phyloP scores from a whole-genome alignment of 495 filamentous ascomycete genomes.

The Lophiostoma macrostomum region DNA sequence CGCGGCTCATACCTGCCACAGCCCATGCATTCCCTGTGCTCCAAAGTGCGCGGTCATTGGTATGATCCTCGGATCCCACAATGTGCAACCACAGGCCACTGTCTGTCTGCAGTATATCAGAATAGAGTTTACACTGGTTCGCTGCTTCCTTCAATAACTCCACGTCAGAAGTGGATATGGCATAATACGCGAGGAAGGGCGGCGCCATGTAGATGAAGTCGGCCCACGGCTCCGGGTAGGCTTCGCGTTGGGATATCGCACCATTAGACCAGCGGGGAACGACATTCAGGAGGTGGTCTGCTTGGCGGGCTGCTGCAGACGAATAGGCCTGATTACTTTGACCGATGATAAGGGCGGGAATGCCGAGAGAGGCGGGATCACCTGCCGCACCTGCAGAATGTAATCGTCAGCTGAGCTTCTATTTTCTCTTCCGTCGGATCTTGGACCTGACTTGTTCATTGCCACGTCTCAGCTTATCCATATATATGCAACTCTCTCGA shows the following conservation, averaged over 20 bases:
- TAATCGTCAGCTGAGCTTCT: too few species aligned
- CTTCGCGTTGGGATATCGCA: constrained; percentile 50
- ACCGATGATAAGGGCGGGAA: constrained; percentile 47
- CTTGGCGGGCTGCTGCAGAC: constrained; percentile 30
- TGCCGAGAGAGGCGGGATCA: constrained; percentile 49
- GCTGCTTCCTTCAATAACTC: constrained; percentile 41
- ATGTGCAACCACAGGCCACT: constrained; percentile 50
- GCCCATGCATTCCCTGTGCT: constrained; percentile 55
- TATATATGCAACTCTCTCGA: too few species aligned
- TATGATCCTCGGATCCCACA: constrained; percentile 45
- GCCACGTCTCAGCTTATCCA: too few species aligned
- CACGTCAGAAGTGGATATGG: constrained; percentile 42
- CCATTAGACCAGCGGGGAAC: constrained; percentile 50
- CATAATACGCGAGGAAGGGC: constrained; percentile 53
- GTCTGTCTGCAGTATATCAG: constrained; percentile 41
- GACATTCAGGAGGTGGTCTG: constrained; percentile 42
- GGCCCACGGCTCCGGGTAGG: constrained; percentile 50
- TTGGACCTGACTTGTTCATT: too few species aligned
- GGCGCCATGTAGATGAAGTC: constrained; percentile 54
- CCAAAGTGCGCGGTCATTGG: constrained; percentile 48
- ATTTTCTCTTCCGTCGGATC: too few species aligned
- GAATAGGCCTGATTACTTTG: constrained; percentile 40
- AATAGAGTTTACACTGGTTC: constrained; percentile 46
- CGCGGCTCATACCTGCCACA: constrained; percentile 48
- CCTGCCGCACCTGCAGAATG: constrained; percentile 31